Percentiles rank a stretch among this genome's conserved stretches.
Evolutionary conservation across 2,329 filamentous ascomycete genomes (phyloP).

Genomic region (Fusarium cyanostomum): DNA sequence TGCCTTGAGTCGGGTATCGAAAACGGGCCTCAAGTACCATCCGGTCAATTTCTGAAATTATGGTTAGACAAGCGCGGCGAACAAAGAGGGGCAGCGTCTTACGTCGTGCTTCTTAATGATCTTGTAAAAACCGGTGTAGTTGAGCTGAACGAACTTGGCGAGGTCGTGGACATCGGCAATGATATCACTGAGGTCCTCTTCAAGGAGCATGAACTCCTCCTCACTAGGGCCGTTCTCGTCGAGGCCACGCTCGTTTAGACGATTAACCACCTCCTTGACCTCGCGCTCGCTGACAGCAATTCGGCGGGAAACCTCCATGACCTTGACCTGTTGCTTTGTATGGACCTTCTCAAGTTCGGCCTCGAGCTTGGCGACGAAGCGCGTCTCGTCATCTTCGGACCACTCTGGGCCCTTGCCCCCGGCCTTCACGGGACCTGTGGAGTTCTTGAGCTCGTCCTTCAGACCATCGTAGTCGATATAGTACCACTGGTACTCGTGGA

Average conservation of each 20-base stretch:
- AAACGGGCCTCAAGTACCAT: conserved; percentile 95
- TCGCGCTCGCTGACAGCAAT: conserved; percentile 90
- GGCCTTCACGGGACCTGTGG: conserved; percentile 62
- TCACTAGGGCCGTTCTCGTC: conserved; percentile 74
- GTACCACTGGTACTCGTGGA: conserved; percentile 97
- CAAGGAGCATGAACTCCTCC: conserved; percentile 92
- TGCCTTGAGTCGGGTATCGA: conserved; percentile 90
- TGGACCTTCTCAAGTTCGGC: conserved; percentile 96
- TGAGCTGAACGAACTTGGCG: conserved; percentile 97
- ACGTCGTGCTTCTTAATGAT: conserved; percentile 99
- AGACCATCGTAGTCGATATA: conserved; percentile 98
- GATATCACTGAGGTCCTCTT: conserved; percentile 95
- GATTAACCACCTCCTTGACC: conserved; percentile 85
- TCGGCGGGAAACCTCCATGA: conserved; percentile 90
- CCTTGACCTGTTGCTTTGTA: conserved; percentile 96
- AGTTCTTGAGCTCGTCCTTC: conserved; percentile 84
- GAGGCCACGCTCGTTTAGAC: conserved; percentile 71
- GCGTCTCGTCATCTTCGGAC: conserved; percentile 91
- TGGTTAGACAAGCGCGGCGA: conserved; percentile 30
- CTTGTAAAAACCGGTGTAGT: conserved; percentile 99
- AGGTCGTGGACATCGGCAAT: conserved; percentile 98
- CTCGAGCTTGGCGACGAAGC: conserved; percentile 88
- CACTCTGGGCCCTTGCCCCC: conserved; percentile 68
- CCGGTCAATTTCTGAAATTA: conserved; percentile 82
- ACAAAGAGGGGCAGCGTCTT: conserved; percentile 46